Base-by-base conservation (phyloP, 1,284 basidiomycete genomes). In the Sutorius eximius region DNA sequence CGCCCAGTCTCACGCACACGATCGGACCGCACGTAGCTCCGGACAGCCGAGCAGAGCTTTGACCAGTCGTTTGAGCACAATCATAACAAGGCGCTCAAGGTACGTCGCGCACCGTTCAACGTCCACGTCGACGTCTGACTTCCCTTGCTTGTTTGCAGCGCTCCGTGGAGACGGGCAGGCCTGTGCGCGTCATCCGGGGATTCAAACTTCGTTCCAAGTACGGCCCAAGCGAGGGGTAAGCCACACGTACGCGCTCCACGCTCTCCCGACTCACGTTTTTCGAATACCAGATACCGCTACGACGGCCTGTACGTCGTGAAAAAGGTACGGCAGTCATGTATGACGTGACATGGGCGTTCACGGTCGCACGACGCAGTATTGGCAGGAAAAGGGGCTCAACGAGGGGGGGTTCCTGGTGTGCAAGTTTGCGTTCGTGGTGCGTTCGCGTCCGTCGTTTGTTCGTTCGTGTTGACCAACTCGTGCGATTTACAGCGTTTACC, bases 181-280 rank as follows among this genome's bases (percentile, higher is more conserved):
- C 91, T 12, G 77, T 95, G 11, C 80, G 92, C 15, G 91, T 95
- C 3, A 85, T 95, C 53, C 81, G 92, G 27, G 92, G 91, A 0
- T 93, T 71, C 77, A 94, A 94, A 66, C 72, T 83, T n/a, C 67
- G 71, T 18, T 89, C 87, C 0, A 71, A 72, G 15, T 92, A 83
- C 61, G 88, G 86, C 11, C 90, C 89, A 12, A 76, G 72, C 27
- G 84, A 89, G 76, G 89, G 89, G 85, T 86, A 59, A 48, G 73
- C 24, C 0, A n/a, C 9, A 20, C 58, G n/a, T 12, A 15, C 24
- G 22, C 51, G 58, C 33, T 45, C 29, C 11, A 5, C 24, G 5
- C 24, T 27, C 24, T 27, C 24, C 5, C 24, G 24, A 27, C 24
- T 27, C 24, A 27, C 4, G 24, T 27, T 27, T 5, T 5, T 27